phyloP scores from a whole-genome alignment of 768 basidiomycete genomes.

The Clitopilus hobsonii region DNA sequence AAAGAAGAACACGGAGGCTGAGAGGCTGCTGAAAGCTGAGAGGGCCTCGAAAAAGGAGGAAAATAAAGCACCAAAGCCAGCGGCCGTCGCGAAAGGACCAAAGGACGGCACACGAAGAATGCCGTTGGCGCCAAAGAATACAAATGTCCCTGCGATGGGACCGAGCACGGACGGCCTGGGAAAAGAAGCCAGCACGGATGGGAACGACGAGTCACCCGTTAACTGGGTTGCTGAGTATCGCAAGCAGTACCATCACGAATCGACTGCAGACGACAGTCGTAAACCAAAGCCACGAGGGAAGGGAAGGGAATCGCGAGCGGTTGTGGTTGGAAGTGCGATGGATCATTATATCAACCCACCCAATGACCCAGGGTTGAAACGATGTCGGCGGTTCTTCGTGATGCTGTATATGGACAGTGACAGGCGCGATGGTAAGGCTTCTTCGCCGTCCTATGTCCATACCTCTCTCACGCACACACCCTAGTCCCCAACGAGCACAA shows the following conservation, averaged over 20 bases:
- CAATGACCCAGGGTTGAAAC: not conserved
- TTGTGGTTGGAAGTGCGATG: constrained; percentile 5
- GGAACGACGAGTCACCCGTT: not conserved
- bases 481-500: constrained; percentile 2
- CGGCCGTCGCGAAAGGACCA: not conserved
- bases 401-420: constrained; percentile 3
- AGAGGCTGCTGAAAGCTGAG: not conserved
- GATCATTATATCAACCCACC: constrained; percentile 3
- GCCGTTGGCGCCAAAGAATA: no score
- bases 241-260: no score
- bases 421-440: not conserved
- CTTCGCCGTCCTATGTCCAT: not conserved
- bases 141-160: no score
- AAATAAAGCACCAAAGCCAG: not conserved
- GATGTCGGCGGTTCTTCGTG: not conserved
- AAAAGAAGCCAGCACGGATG: not conserved
- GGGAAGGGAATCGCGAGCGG: not conserved
- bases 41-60: not conserved
- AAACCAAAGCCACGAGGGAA: not conserved
- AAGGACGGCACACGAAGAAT: not conserved
- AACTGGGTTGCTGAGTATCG: not conserved
- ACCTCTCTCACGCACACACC: not conserved
- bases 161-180: no score
- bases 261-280: not conserved
- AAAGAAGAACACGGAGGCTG: constrained; percentile 3